phyloP scores from a whole-genome alignment of 805 yeast genomes.

The Zygosaccharomyces bailii region DNA sequence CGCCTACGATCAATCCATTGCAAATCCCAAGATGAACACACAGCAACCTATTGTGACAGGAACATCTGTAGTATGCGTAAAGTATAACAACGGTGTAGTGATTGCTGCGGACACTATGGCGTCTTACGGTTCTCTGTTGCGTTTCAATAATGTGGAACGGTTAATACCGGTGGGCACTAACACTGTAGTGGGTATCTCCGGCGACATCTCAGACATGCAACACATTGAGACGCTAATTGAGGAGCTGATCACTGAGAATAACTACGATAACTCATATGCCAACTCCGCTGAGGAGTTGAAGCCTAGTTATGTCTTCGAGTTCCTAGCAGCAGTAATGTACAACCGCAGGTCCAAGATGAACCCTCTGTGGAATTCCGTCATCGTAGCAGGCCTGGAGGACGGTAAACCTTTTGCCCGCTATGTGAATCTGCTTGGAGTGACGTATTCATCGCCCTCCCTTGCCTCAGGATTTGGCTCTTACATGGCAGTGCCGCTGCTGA shows the following conservation, averaged over 20 bases:
- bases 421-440: slow-evolving; percentile 88
- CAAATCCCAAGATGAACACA: slow-evolving; percentile 80
- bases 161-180: slow-evolving; percentile 77
- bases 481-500: slow-evolving; percentile 85
- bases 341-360: slow-evolving; percentile 87
- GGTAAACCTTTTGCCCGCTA: slow-evolving; percentile 72
- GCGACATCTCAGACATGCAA: slow-evolving; percentile 94
- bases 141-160: slow-evolving; percentile 83
- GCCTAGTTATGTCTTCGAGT: slow-evolving; percentile 88
- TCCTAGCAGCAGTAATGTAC: slow-evolving; percentile 79
- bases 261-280: slow-evolving; percentile 57
- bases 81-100: slow-evolving; percentile 84
- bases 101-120: slow-evolving; percentile 94
- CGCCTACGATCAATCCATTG: slow-evolving; percentile 66
- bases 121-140: slow-evolving; percentile 87
- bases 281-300: slow-evolving; percentile 57
- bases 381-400: slow-evolving; percentile 85
- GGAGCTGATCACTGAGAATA: slow-evolving; percentile 72
- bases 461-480: slow-evolving; percentile 98
- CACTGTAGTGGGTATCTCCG: slow-evolving; percentile 89
- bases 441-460: slow-evolving; percentile 80
- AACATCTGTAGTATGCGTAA: slow-evolving; percentile 88
- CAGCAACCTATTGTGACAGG: slow-evolving; percentile 96
- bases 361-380: slow-evolving; percentile 91
- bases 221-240: slow-evolving; percentile 70